Percentiles rank a stretch among this genome's conserved stretches.
Conservation (phyloP, 495 filamentous ascomycete genomes). For the Neurospora sp. region DNA sequence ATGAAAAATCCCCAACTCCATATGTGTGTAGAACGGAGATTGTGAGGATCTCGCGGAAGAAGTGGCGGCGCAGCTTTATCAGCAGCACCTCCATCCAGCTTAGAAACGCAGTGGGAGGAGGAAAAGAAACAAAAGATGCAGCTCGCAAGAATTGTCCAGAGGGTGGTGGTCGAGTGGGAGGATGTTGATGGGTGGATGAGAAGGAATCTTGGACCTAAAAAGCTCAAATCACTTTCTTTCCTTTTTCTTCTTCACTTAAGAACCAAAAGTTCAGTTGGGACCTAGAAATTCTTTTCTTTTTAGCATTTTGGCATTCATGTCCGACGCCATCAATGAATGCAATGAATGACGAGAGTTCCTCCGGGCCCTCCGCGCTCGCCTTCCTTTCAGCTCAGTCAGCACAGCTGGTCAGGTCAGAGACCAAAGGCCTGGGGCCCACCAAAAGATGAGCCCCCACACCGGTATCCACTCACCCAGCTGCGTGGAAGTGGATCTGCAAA, state of each 20-base stretch:
- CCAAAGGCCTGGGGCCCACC: background rate
- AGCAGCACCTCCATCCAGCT: background rate
- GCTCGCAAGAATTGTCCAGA: background rate
- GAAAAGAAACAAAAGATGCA: background rate
- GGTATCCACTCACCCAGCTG: background rate
- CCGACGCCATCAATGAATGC: background rate
- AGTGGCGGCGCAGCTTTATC: background rate
- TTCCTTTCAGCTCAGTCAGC: background rate
- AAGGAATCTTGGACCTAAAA: background rate
- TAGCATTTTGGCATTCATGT: background rate
- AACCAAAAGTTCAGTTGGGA: background rate
- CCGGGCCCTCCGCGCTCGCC: background rate
- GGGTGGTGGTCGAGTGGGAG: background rate
- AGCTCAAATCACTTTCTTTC: background rate
- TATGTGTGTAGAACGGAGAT: background rate
- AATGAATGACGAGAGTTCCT: background rate
- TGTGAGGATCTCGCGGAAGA: background rate
- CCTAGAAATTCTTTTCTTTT: background rate
- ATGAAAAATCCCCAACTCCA: background rate
- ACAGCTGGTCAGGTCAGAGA: background rate
- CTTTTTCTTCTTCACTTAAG: background rate
- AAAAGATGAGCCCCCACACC: background rate
- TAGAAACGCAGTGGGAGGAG: background rate
- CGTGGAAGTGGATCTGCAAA: background rate
- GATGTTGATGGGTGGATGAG: background rate